Base-by-base conservation (phyloP, 306 rosid species). In the Glycine tomentella region DNA sequence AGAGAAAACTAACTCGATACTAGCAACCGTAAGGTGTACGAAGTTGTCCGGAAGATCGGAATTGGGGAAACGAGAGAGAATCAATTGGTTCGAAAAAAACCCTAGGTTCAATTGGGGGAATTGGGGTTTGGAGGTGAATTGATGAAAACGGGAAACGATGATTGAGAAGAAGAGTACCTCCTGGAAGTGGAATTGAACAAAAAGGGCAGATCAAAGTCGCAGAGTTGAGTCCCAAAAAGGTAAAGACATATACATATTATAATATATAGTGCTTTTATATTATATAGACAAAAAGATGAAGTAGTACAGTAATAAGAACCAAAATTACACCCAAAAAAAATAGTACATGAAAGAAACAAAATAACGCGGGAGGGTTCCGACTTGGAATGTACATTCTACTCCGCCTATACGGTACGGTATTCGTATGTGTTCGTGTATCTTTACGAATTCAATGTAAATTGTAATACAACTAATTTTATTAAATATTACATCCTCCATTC, bases 21-120 rank as follows among this genome's bases (percentile, higher is more conserved):
- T 25, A 10, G 0, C 57, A 20, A 75, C 10, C 56, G 9, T 56
- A 46, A 78, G 78, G 58, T 1, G 11, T 17, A 69, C n/a, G 59
- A 17, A 61, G 58, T 6, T 50, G 17, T 45, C 20, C 25, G 25
- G 65, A 66, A 16, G 64, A 77, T 31, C 65, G 25, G 66, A 80
- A 80, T 59, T 34, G 49, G 66, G 72, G 48, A 58, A 2, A 51
- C 16, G 51, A 7, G 40, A 58, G 44, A 20, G 42, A 14, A 64
- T 64, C 50, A 66, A 53, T 13, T 51, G 48, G 15, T 49, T 11
- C n/a, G 12, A 17, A 46, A 80, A 90, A 90, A 25, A 25, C 87
- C 91, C 93, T 90, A 86, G 81, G 50, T 12, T 11, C 25, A 63
- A 13, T 50, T 8, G 36, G 10, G 68, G 79, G 73, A 63, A 33